phyloP scores from a whole-genome alignment of 2,329 filamentous ascomycete genomes.

The Diplodia corticola region DNA sequence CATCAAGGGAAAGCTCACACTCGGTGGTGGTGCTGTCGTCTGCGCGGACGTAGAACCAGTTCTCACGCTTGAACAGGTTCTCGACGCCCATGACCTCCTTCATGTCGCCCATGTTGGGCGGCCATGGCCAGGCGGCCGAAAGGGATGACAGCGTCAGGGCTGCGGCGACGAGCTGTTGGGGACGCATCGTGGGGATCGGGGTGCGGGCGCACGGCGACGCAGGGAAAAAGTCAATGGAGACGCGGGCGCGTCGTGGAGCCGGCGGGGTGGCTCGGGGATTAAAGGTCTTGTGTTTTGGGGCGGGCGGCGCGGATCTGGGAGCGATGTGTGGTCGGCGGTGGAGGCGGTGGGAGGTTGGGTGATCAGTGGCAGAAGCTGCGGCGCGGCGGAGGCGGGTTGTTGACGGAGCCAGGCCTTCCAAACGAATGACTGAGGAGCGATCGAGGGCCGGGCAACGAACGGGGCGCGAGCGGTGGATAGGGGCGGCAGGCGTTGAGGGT shows the following conservation, averaged over 20 bases:
- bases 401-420: not conserved
- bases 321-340: slow-evolving; percentile 8
- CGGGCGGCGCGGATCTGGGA: not conserved
- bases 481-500: not conserved
- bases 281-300: not conserved
- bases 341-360: slow-evolving; percentile 6
- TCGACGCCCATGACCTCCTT: slow-evolving; percentile 21
- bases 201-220: not conserved
- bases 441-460: slow-evolving; percentile 10
- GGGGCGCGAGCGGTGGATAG: slow-evolving; percentile 4
- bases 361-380: not conserved
- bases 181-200: slow-evolving; percentile 35
- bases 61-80: slow-evolving; percentile 12
- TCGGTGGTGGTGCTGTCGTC: not conserved
- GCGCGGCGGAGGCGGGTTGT: slow-evolving; percentile 1
- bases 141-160: slow-evolving; percentile 40
- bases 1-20: not conserved
- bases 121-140: slow-evolving; percentile 34
- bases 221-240: slow-evolving; percentile 3
- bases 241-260: slow-evolving; percentile 8
- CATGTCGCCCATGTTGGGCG: slow-evolving; percentile 19
- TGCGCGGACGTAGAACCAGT: slow-evolving; percentile 5
- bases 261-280: not conserved
- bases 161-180: slow-evolving; percentile 41
- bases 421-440: slow-evolving; percentile 20